These are phyloP conservation scores for Rhodotorula sp. DNA, from an alignment of 1,284 basidiomycete genomes.

Conservation along the genomic window DNA sequence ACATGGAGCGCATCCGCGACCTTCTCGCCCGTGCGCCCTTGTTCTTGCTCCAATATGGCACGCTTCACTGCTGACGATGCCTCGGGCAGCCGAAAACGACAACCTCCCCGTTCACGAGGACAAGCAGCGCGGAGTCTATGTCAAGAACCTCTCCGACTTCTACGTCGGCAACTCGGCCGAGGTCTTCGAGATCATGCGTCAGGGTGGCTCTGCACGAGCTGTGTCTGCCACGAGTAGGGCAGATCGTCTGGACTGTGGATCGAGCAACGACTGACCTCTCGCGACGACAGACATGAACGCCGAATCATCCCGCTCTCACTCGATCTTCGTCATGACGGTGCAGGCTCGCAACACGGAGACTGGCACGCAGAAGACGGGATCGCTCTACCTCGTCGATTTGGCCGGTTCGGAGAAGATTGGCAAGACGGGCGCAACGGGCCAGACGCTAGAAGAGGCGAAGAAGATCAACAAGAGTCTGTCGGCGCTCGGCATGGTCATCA, in stretches of 20 bases:
- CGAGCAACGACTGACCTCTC: neutral
- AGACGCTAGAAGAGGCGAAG: slow-evolving; percentile 98
- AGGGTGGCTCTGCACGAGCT: slow-evolving; percentile 85
- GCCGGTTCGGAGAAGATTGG: slow-evolving; percentile 99
- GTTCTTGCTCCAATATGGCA: neutral
- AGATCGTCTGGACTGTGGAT: no score
- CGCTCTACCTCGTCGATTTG: slow-evolving; percentile 95
- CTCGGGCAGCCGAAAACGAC: slow-evolving; percentile 82
- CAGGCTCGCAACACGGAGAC: slow-evolving; percentile 93
- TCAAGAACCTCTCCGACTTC: slow-evolving; percentile 96
- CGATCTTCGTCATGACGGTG: slow-evolving; percentile 97
- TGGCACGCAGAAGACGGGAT: slow-evolving; percentile 93
- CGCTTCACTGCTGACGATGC: neutral
- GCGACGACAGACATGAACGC: slow-evolving; percentile 91
- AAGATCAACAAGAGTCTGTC: slow-evolving; percentile 99
- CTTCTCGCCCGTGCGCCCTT: slow-evolving; percentile 80
- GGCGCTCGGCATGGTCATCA: slow-evolving; percentile 99
- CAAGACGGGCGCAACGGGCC: slow-evolving; percentile 98
- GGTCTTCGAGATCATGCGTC: slow-evolving; percentile 98
- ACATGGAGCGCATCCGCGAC: slow-evolving; percentile 95
- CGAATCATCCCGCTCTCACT: slow-evolving; percentile 97
- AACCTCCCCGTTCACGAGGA: slow-evolving; percentile 99
- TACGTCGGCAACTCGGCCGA: slow-evolving; percentile 96
- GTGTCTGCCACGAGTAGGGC: slow-evolving; percentile 90
- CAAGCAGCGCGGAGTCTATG: slow-evolving; percentile 95